Percentiles rank a stretch among this genome's conserved stretches.
Evolutionary conservation across 345 rosid genomes (phyloP).

Genomic region (Murraya paniculata): DNA sequence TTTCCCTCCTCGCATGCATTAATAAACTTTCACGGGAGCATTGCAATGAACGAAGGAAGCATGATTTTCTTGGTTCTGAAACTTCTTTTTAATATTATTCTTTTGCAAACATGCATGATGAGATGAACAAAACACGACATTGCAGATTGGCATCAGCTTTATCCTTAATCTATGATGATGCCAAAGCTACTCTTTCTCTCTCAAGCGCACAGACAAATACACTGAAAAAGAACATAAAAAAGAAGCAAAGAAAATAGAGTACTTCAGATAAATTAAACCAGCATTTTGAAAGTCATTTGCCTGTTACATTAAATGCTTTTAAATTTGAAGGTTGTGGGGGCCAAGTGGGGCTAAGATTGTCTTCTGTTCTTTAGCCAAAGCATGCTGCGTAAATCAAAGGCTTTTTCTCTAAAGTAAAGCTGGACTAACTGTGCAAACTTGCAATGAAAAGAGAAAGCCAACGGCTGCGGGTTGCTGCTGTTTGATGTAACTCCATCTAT

Average conservation of each 20-base stretch:
- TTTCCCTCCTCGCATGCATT: constrained; percentile 14
- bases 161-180: neutral
- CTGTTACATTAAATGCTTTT: neutral
- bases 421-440: neutral
- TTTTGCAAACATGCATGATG: neutral
- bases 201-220: neutral
- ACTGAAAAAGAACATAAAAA: neutral
- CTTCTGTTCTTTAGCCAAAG: neutral
- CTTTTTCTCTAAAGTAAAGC: neutral
- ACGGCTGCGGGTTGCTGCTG: neutral
- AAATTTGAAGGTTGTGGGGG: neutral
- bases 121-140: constrained; percentile 5
- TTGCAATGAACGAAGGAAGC: neutral
- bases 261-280: neutral
- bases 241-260: neutral
- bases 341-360: neutral
- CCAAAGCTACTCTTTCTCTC: neutral
- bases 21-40: constrained; percentile 1
- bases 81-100: neutral
- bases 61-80: constrained; percentile 13
- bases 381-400: neutral
- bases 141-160: neutral
- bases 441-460: too few species aligned
- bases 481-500: neutral
- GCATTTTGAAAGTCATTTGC: neutral